A percentile compares a stretch with the other conserved stretches of the same genome.
Conservation (phyloP, 371 early-diverging fungal genomes). For the Mortierella sp. region DNA sequence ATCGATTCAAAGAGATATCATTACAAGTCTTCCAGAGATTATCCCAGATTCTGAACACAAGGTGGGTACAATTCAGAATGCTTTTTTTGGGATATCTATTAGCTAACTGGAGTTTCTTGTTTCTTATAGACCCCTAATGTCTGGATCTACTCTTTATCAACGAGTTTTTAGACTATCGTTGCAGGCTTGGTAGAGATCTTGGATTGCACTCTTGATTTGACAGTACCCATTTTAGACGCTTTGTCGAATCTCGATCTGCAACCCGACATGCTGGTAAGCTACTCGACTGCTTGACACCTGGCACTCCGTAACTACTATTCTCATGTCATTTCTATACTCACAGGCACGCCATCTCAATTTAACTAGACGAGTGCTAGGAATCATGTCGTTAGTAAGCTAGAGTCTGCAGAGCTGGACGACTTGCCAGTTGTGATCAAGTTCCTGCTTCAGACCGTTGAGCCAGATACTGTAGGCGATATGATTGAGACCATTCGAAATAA, state of each 20-base stretch:
- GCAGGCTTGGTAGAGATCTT: slow-evolving; percentile 73
- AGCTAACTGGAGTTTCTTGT: too few species aligned
- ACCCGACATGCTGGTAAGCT: slow-evolving; percentile 59
- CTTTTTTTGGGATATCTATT: too few species aligned
- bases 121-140: too few species aligned
- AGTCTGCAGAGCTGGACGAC: slow-evolving; percentile 76
- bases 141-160: too few species aligned
- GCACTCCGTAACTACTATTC: not conserved
- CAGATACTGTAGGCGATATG: slow-evolving; percentile 53
- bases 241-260: slow-evolving; percentile 76
- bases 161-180: slow-evolving; percentile 58
- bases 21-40: slow-evolving; percentile 79
- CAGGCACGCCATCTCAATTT: not conserved
- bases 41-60: slow-evolving; percentile 80
- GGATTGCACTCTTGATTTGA: slow-evolving; percentile 67
- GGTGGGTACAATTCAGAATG: slow-evolving; percentile 37
- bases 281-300: not conserved
- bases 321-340: not conserved
- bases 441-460: slow-evolving; percentile 71
- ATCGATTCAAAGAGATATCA: slow-evolving; percentile 80
- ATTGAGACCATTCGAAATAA: slow-evolving; percentile 64
- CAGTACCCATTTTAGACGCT: slow-evolving; percentile 80
- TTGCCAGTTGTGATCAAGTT: slow-evolving; percentile 79
- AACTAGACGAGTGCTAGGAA: slow-evolving; percentile 60
- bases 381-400: slow-evolving; percentile 68